phyloP scores from a whole-genome alignment of 345 rosid genomes.

The Ceriops zippeliana region DNA sequence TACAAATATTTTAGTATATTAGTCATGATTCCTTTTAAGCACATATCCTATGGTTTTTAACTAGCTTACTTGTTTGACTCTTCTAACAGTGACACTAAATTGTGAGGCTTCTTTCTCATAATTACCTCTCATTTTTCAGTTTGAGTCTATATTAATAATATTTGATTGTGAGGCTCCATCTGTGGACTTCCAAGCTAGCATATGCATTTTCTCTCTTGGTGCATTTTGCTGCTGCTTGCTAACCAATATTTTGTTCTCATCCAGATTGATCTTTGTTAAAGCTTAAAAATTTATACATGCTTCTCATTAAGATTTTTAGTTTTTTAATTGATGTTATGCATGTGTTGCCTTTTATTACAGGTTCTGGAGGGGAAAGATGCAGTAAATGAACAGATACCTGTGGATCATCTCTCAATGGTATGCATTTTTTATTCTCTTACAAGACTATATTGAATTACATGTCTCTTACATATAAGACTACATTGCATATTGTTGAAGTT shows the following conservation, averaged over 20 bases:
- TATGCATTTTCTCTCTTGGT: conserved; percentile 1
- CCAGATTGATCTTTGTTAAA: too few species aligned
- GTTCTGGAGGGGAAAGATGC: conserved; percentile 59
- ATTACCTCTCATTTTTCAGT: conserved; percentile 8
- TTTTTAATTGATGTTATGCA: conserved; percentile 8
- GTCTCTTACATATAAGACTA: not conserved
- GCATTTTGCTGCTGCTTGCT: not conserved
- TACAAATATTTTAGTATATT: too few species aligned
- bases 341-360: conserved; percentile 36
- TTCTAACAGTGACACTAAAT: not conserved
- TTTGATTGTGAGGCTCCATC: not conserved
- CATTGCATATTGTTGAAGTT: too few species aligned
- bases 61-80: too few species aligned
- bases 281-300: too few species aligned
- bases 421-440: not conserved
- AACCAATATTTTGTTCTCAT: not conserved
- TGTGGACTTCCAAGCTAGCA: conserved; percentile 1
- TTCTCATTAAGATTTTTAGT: not conserved
- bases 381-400: conserved; percentile 39
- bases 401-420: conserved; percentile 72
- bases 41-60: too few species aligned
- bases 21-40: too few species aligned
- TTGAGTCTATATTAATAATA: too few species aligned
- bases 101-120: conserved; percentile 9
- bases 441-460: not conserved